Percentiles rank a stretch among this genome's conserved stretches.
Conservation (phyloP, 306 rosid genomes). For the Vigna nakashimae region DNA sequence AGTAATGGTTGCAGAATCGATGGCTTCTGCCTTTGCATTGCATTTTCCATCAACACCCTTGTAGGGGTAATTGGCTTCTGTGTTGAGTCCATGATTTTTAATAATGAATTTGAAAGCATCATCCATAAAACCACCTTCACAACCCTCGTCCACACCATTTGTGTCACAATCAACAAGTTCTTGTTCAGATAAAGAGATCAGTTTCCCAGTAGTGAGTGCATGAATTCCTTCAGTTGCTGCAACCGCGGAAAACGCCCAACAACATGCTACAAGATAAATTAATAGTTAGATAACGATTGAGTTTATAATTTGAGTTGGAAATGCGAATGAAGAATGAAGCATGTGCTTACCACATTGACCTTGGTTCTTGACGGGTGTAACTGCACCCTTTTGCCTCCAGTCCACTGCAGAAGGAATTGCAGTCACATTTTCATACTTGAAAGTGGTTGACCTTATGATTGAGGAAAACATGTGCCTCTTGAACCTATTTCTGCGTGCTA, state of each 20-base stretch:
- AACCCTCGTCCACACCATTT: slow-evolving; percentile 50
- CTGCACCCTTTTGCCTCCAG: slow-evolving; percentile 57
- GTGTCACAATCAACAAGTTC: slow-evolving; percentile 62
- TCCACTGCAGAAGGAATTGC: slow-evolving; percentile 45
- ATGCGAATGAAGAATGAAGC: not conserved
- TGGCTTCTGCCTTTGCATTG: slow-evolving; percentile 15
- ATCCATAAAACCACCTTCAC: slow-evolving; percentile 54
- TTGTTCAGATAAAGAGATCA: slow-evolving; percentile 53
- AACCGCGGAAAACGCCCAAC: slow-evolving; percentile 61
- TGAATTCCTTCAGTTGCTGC: slow-evolving; percentile 59
- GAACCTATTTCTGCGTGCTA: slow-evolving; percentile 49
- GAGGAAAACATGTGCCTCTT: slow-evolving; percentile 53
- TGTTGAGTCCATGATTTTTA: slow-evolving; percentile 43
- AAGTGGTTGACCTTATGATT: slow-evolving; percentile 33
- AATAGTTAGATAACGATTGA: not conserved
- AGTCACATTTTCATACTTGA: slow-evolving; percentile 49
- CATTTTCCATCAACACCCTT: slow-evolving; percentile 44
- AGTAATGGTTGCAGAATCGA: slow-evolving; percentile 38
- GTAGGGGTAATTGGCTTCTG: slow-evolving; percentile 50
- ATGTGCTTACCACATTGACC: slow-evolving; percentile 51
- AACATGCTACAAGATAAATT: slow-evolving; percentile 45
- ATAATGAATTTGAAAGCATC: slow-evolving; percentile 54
- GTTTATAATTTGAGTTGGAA: not conserved
- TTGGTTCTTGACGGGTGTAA: slow-evolving; percentile 59
- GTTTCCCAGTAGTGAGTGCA: slow-evolving; percentile 34